Base-by-base conservation (phyloP, 2,329 filamentous ascomycete species). In the Coniochaeta sp. region DNA sequence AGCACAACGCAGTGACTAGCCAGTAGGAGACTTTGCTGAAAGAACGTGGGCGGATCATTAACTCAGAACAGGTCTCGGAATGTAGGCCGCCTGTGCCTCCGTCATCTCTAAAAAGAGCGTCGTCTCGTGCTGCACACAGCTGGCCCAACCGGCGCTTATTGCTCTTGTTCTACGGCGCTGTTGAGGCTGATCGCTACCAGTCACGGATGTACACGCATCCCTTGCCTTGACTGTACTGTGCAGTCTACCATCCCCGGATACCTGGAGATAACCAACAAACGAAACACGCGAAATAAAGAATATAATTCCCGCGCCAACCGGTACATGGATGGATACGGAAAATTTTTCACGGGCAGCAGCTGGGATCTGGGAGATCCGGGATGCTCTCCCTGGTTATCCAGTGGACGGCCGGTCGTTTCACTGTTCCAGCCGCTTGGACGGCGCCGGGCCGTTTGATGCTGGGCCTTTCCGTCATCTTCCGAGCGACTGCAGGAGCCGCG, bases 341-440 rank as follows among this genome's bases (percentile, higher is more conserved):
- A 52, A n/a, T 52, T 28, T 52, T 28, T 5, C n/a, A 4, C 3
- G 9, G 22, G 17, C 10, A 17, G 22, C 22, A 50, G 30, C 47
- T 28, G 14, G 24, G 47, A 10, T n/a, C 17, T 52, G 22, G 47
- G 47, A 28, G 24, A 17, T 52, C 47, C 47, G 47, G 47, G 47
- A 26, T 52, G 9, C 47, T 52, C 26, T 52, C 34, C 44, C 47
- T 52, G 47, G 14, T 52, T n/a, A 52, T 52, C 47, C 47, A 52
- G 8, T 52, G 47, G 47, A 8, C 2, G 24, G 4, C 12, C 47
- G 22, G 47, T n/a, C 22, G 22, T 52, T 47, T 12, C 42, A 47
- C 19, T 47, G n/a, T 47, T 47, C 47, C 47, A 52, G 47, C 47
- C 47, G 47, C 47, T 52, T 52, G 47, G 47, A 52, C 47, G 47